phyloP scores from a whole-genome alignment of 2,329 filamentous ascomycete species.

The Dryadomyces quercivorus region DNA sequence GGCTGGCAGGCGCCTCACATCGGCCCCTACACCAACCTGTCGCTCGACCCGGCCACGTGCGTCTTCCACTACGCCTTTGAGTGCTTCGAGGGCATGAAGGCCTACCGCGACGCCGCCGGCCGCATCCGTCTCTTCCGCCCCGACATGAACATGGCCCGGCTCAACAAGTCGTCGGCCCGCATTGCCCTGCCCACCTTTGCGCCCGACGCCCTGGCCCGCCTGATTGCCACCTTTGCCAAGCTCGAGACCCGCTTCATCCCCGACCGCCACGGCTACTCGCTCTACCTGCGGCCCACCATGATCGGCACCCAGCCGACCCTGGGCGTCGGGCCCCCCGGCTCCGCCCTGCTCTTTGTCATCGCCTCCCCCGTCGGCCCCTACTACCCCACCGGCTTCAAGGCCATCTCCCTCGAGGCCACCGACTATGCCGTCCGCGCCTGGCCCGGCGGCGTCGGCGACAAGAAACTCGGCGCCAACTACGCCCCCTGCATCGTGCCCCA shows the following conservation, averaged over 20 bases:
- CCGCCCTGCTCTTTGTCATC: slow-evolving; percentile 86
- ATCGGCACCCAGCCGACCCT: slow-evolving; percentile 94
- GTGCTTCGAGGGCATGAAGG: slow-evolving; percentile 99
- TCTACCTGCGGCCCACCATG: slow-evolving; percentile 92
- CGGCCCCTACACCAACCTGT: slow-evolving; percentile 91
- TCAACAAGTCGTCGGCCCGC: slow-evolving; percentile 83
- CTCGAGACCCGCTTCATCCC: slow-evolving; percentile 87
- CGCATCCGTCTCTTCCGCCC: slow-evolving; percentile 82
- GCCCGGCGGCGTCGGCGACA: slow-evolving; percentile 95
- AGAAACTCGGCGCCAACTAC: slow-evolving; percentile 98
- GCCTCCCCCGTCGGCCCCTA: slow-evolving; percentile 94
- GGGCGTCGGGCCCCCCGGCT: slow-evolving; percentile 83
- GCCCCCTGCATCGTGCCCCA: slow-evolving; percentile 98
- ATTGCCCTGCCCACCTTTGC: slow-evolving; percentile 89
- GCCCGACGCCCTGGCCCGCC: slow-evolving; percentile 57
- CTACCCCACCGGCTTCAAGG: slow-evolving; percentile 98
- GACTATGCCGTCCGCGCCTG: slow-evolving; percentile 94
- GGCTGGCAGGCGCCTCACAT: slow-evolving; percentile 81
- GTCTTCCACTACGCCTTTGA: slow-evolving; percentile 98
- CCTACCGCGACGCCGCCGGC: slow-evolving; percentile 78
- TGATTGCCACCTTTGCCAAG: slow-evolving; percentile 70
- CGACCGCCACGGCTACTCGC: slow-evolving; percentile 72
- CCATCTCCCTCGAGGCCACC: slow-evolving; percentile 86
- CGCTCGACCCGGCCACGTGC: slow-evolving; percentile 88
- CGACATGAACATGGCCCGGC: slow-evolving; percentile 87